Conservation (phyloP, 1,139 yeast genomes). For the Pichia sp. region DNA sequence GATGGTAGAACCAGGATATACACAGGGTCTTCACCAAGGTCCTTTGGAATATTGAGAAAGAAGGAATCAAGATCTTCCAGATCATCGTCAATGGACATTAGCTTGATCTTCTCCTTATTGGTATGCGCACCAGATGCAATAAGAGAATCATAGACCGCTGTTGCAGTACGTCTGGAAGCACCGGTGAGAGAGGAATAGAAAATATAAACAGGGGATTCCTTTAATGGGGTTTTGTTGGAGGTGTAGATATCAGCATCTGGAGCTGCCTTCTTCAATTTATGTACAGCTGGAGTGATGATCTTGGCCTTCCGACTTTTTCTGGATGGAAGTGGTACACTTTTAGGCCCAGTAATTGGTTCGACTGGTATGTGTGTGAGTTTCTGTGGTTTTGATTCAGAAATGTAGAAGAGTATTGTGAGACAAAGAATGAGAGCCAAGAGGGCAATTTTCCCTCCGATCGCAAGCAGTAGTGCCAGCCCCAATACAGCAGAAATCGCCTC, state of each 20-base stretch:
- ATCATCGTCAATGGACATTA: slow-evolving; percentile 71
- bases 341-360: too few species aligned
- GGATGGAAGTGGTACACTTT: too few species aligned
- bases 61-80: slow-evolving; percentile 79
- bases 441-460: too few species aligned
- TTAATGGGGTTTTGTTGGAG: slow-evolving; percentile 30
- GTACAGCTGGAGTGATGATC: slow-evolving; percentile 5
- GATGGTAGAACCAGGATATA: slow-evolving; percentile 80
- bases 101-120: slow-evolving; percentile 32
- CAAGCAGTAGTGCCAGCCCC: too few species aligned
- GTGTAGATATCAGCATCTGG: slow-evolving; percentile 24
- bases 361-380: too few species aligned
- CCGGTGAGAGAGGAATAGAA: slow-evolving; percentile 87
- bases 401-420: too few species aligned
- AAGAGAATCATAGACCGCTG: slow-evolving; percentile 35
- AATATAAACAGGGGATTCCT: slow-evolving; percentile 47
- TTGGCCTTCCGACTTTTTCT: slow-evolving; percentile 2
- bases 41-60: slow-evolving; percentile 57
- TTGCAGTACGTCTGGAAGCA: slow-evolving; percentile 66
- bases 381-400: too few species aligned
- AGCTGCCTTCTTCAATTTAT: slow-evolving; percentile 5
- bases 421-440: too few species aligned
- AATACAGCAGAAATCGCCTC: too few species aligned
- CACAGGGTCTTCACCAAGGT: slow-evolving; percentile 35
- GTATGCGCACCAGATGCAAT: slow-evolving; percentile 11